Conservation (phyloP, 495 filamentous ascomycete genomes). For the Penicillium daleae region DNA sequence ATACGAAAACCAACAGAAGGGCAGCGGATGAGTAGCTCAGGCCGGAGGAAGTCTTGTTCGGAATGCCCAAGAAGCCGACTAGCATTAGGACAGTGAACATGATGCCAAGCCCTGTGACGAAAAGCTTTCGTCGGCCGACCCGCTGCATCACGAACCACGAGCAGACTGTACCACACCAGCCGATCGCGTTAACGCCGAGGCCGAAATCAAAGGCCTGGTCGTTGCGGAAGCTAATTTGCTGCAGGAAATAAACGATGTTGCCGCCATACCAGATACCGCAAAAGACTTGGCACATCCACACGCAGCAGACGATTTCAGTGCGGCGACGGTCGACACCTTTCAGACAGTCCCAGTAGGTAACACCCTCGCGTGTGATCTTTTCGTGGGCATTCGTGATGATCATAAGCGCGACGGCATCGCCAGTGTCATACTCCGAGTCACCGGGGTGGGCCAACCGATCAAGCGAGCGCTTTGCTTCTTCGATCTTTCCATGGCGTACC, state of each 20-base stretch:
- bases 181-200: slow-evolving; percentile 71
- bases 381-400: slow-evolving; percentile 71
- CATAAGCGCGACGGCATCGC: slow-evolving; percentile 75
- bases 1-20: slow-evolving; percentile 68
- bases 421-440: slow-evolving; percentile 60
- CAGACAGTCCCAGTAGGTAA: slow-evolving; percentile 60
- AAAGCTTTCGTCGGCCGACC: slow-evolving; percentile 67
- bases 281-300: slow-evolving; percentile 78
- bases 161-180: slow-evolving; percentile 67
- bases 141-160: slow-evolving; percentile 71
- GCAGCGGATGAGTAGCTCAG: slow-evolving; percentile 63
- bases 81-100: slow-evolving; percentile 66
- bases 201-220: slow-evolving; percentile 65
- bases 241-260: slow-evolving; percentile 75
- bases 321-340: slow-evolving; percentile 67
- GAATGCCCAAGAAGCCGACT: slow-evolving; percentile 69
- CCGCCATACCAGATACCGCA: slow-evolving; percentile 74
- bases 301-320: slow-evolving; percentile 71
- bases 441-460: slow-evolving; percentile 56
- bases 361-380: slow-evolving; percentile 26
- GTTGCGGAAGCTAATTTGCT: slow-evolving; percentile 63
- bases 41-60: slow-evolving; percentile 51
- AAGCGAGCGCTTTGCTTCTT: slow-evolving; percentile 57
- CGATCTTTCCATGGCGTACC: slow-evolving; percentile 62
- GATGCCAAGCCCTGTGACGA: slow-evolving; percentile 67